Base-by-base conservation (phyloP, 2,329 filamentous ascomycete genomes). In the Aquanectria penicillioides region DNA sequence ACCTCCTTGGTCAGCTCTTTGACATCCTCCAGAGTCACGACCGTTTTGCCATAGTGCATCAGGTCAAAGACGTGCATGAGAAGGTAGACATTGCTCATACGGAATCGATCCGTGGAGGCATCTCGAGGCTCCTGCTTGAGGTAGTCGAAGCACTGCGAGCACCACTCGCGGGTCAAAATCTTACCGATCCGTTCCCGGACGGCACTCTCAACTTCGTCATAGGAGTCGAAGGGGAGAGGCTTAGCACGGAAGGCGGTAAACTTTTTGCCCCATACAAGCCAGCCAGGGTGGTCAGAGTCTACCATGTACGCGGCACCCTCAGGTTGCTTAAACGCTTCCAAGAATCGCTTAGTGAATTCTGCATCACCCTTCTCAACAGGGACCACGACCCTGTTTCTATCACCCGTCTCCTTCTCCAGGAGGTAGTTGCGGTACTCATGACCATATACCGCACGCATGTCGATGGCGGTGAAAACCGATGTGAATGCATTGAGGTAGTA, bases 121-220 rank as follows among this genome's bases (percentile, higher is more conserved):
- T 98, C 94, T 38, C 94, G 88, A 3, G 95, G 94, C 74, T 98
- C 94, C 76, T 98, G 95, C 78, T 97, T 98, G 79, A 98, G 85
- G 73, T 94, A 98, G 20, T 89, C 91, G 71, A 99, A 99, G 75
- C 90, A 94, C 47, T 89, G 90, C 37, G 86, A 86, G 66, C 97
- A 89, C 96, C 95, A 99, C 23, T 92, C 86, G 44, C 88, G 88
- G 59, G 91, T 92, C 61, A 99, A 81, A 36, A 93, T 81, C 53
- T 84, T 84, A 43, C 94, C 95, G 70, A 99, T 95, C 70, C 92
- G 90, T 52, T 85, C 84, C 34, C 94, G 89, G 6, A 91, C 87
- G 2, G 82, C 82, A 67, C 78, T 87, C 75, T 99, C 95, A 0
- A 92, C 80, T 12, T 92, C 88, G 69, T 99, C 95, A 69, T 95